These are phyloP conservation scores for Closterium sp. DNA, from an alignment of 139 green algal genomes.

Conservation along the genomic window DNA sequence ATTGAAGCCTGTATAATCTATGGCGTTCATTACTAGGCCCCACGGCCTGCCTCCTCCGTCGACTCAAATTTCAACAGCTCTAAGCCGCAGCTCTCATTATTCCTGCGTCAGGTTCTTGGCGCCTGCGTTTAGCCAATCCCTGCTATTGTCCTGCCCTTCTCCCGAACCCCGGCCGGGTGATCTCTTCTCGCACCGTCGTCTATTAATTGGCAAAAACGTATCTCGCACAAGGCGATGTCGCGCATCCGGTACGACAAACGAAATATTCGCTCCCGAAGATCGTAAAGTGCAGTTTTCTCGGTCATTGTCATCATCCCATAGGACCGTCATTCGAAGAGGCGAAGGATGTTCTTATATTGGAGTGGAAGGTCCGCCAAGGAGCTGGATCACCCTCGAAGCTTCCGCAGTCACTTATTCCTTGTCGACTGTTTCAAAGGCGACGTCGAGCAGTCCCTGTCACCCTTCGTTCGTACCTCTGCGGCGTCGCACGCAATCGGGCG, in stretches of 20 bases:
- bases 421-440: not conserved
- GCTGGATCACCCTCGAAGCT: not conserved
- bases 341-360: not conserved
- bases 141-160: not conserved
- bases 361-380: not conserved
- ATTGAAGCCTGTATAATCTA: not conserved
- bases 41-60: not conserved
- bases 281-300: not conserved
- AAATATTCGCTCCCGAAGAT: not conserved
- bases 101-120: not conserved
- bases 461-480: not conserved
- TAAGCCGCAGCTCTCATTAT: not conserved
- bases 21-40: not conserved
- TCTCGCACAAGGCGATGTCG: not conserved
- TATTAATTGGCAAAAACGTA: not conserved
- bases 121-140: not conserved
- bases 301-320: not conserved
- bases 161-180: not conserved
- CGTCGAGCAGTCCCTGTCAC: not conserved
- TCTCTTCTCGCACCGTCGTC: not conserved
- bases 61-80: not conserved
- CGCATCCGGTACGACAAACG: not conserved
- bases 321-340: not conserved
- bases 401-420: not conserved
- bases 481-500: too few species aligned